Conservation (phyloP, 441 rosid genomes). For the Pelargonium cotyledonis region DNA sequence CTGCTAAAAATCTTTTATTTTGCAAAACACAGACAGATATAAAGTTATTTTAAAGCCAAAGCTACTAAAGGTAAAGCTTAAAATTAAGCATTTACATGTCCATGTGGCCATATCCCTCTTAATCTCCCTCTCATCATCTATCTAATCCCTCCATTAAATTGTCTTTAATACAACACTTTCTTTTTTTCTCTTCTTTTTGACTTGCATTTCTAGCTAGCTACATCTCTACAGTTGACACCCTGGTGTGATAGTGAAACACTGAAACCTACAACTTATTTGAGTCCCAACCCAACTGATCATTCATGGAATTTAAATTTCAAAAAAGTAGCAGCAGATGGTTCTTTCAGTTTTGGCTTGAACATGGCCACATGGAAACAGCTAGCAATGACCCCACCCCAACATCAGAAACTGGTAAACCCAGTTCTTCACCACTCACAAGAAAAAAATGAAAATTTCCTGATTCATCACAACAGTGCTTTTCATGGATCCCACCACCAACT, state of each 20-base stretch:
- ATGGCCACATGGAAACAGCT: neutral
- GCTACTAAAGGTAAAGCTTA: too few species aligned
- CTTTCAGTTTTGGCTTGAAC: neutral
- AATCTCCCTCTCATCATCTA: too few species aligned
- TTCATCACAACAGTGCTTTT: constrained; percentile 27
- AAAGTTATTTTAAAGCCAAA: too few species aligned
- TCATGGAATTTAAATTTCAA: neutral
- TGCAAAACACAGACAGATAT: too few species aligned
- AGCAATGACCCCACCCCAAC: neutral
- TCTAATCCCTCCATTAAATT: too few species aligned
- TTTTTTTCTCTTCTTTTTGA: too few species aligned
- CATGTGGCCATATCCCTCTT: too few species aligned
- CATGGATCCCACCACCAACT: constrained; percentile 27
- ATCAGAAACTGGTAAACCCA: neutral
- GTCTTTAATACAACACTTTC: too few species aligned
- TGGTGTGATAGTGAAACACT: neutral
- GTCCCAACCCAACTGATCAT: neutral
- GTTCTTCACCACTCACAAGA: constrained; percentile 4
- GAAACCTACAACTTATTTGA: neutral
- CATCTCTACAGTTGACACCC: neutral
- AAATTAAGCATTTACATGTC: too few species aligned
- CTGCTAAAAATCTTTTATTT: too few species aligned
- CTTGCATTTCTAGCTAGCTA: neutral
- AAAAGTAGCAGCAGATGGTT: neutral
- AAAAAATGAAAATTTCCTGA: neutral